phyloP scores from a whole-genome alignment of 257 asterid species.

The Solanum dulcamara region DNA sequence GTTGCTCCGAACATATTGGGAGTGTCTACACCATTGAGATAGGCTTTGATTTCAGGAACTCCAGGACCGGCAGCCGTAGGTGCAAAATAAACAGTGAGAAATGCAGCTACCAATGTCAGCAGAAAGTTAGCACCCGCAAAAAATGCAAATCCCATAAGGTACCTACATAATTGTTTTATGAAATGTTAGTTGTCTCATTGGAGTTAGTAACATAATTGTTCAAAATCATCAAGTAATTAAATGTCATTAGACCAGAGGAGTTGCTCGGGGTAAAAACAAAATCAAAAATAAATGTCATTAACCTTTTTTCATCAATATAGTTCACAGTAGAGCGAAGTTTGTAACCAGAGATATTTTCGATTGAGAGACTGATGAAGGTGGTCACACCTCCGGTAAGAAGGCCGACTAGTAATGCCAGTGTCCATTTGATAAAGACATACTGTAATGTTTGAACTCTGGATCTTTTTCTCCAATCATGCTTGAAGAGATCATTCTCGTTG shows the following conservation, averaged over 20 bases:
- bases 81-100: conserved; percentile 68
- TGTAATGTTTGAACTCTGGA: conserved; percentile 60
- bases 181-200: neutral
- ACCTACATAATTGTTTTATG: conserved; percentile 28
- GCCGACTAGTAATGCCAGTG: conserved; percentile 72
- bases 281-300: neutral
- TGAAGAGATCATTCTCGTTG: conserved; percentile 82
- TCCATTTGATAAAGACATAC: conserved; percentile 67
- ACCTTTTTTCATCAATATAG: conserved; percentile 63
- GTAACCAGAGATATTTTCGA: conserved; percentile 83
- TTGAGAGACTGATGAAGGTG: conserved; percentile 72
- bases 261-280: neutral
- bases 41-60: conserved; percentile 86
- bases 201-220: conserved; percentile 5
- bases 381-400: conserved; percentile 75
- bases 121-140: conserved; percentile 47
- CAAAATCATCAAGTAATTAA: neutral
- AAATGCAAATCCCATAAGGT: conserved; percentile 44
- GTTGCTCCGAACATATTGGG: conserved; percentile 87
- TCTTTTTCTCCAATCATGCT: conserved; percentile 96
- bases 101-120: conserved; percentile 53
- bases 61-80: conserved; percentile 98
- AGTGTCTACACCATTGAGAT: conserved; percentile 88
- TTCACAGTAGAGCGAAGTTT: conserved; percentile 45
- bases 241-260: neutral